Evolutionary conservation across 2,329 filamentous ascomycete genomes (phyloP), one percentile per base, ranked within the genome.

Genomic region (Phaeoacremonium minimum): DNA sequence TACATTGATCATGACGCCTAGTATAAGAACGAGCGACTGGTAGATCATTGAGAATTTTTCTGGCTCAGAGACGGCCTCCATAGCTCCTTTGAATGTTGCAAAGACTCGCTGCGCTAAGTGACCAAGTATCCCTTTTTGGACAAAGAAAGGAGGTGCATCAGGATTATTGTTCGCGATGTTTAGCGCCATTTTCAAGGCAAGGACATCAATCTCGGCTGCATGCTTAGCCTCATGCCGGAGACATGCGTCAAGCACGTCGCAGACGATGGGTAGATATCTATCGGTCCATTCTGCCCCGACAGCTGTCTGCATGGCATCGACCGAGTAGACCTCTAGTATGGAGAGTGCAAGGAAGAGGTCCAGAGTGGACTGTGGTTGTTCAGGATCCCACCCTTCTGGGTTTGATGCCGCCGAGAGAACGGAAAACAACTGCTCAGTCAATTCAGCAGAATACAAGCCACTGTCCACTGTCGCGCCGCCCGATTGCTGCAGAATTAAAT

Each of bases 1-100:
- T 37, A 96, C 75, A 51, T 96, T 96, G 58, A 95, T 95, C 60
- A 91, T 76, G 15, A 87, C 78, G 1, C 88, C 90, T 28, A 95
- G 67, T 35, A 86, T 75, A 29, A 96, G 71, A 33, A 95, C 76
- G 12, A 95, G 70, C 33, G 78, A 74, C 46, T 95, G 84, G 36
- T 90, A 64, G 2, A 71, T 61, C 15, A 67, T 65, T 3, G 64
- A 60, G 9, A 68, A 57, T 36, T 77, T 67, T n/a, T 66, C 61
- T 18, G 69, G 68, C 31, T 65, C 67, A 6, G 63, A 61, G 38
- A 77, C 60, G 6, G 69, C 69, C 3, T 62, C 55, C 26, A 73
- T 60, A 7, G 78, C 63, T 14, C 60, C 54, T 6, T 56, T 51
- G 42, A 83, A 77, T 3, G 70, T 69, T 4, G 58, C 57, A 6